phyloP scores from a whole-genome alignment of 2,329 filamentous ascomycete species.

The Malbranchea cinnamomea region DNA sequence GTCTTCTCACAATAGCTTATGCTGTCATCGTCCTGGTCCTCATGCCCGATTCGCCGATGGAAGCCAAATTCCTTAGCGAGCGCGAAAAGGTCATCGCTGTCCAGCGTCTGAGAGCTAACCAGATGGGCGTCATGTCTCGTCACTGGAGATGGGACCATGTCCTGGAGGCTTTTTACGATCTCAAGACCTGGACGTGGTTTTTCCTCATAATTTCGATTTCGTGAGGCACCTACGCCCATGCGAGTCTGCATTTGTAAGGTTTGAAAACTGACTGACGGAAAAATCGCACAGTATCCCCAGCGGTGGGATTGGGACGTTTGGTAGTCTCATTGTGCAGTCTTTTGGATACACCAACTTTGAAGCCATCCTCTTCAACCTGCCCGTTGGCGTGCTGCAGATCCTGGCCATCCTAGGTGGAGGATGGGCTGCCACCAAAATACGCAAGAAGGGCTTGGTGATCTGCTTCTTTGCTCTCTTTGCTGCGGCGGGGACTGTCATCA shows the following conservation, averaged over 20 bases:
- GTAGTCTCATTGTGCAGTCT: constrained; percentile 46
- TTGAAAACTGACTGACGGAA: too few relatives aligned
- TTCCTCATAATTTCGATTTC: too few relatives aligned
- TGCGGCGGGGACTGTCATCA: constrained; percentile 40
- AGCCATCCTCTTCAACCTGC: constrained; percentile 50
- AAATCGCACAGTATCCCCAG: too few relatives aligned
- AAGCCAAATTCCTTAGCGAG: constrained; percentile 34
- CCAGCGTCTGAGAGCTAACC: constrained; percentile 36
- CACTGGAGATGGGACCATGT: constrained; percentile 34
- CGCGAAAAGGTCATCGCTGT: constrained; percentile 33
- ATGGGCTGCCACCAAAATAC: constrained; percentile 42
- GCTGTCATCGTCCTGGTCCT: constrained; percentile 44
- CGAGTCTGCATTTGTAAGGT: too few relatives aligned
- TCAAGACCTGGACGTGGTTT: constrained; percentile 44
- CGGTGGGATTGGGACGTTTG: too few relatives aligned
- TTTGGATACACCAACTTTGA: constrained; percentile 44
- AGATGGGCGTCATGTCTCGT: constrained; percentile 31
- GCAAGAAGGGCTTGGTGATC: constrained; percentile 42
- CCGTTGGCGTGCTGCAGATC: constrained; percentile 48
- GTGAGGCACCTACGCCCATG: too few relatives aligned
- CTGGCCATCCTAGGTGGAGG: constrained; percentile 44
- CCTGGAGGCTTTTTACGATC: constrained; percentile 27
- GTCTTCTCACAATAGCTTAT: constrained; percentile 43
- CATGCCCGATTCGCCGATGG: constrained; percentile 42
- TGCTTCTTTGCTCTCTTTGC: constrained; percentile 46